Evolutionary conservation across 345 rosid genomes (phyloP).

Genomic region (Bruguiera sexangula): DNA sequence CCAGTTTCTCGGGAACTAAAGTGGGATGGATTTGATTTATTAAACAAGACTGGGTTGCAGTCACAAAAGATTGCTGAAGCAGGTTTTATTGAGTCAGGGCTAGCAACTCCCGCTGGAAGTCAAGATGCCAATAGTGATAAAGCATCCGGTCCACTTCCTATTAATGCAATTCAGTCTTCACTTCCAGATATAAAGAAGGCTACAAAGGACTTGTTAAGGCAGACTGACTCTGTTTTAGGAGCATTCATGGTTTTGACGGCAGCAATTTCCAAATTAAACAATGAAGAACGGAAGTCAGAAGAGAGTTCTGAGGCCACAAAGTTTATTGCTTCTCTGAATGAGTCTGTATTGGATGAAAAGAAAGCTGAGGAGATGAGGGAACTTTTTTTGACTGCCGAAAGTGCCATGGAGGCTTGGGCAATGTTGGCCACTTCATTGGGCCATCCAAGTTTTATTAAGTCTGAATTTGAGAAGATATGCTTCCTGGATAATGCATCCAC

Average conservation of each 20-base stretch:
- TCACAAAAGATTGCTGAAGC: conserved; percentile 71
- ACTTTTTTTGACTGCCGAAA: conserved; percentile 82
- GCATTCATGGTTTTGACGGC: conserved; percentile 83
- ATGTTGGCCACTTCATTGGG: conserved; percentile 95
- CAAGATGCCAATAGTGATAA: conserved; percentile 40
- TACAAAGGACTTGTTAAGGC: conserved; percentile 69
- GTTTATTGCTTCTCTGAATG: conserved; percentile 37
- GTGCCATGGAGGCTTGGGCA: conserved; percentile 99
- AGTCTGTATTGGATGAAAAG: conserved; percentile 48
- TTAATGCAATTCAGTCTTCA: conserved; percentile 50
- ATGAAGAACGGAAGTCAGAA: conserved; percentile 33
- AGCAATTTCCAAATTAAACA: conserved; percentile 63
- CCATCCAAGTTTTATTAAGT: conserved; percentile 91
- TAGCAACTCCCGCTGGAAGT: conserved; percentile 54
- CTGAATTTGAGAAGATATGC: conserved; percentile 93
- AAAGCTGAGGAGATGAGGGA: conserved; percentile 83
- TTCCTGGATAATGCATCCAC: conserved; percentile 78
- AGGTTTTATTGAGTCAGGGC: conserved; percentile 78
- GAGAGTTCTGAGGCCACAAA: conserved; percentile 38
- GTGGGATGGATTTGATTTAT: conserved; percentile 71
- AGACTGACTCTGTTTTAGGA: conserved; percentile 85
- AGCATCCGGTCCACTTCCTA: conserved; percentile 30
- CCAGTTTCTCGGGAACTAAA: conserved; percentile 60
- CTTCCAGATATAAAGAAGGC: conserved; percentile 75
- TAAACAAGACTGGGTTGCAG: conserved; percentile 67